Conservation (phyloP, 371 early-diverging fungal genomes). For the Mortierella sp. region DNA sequence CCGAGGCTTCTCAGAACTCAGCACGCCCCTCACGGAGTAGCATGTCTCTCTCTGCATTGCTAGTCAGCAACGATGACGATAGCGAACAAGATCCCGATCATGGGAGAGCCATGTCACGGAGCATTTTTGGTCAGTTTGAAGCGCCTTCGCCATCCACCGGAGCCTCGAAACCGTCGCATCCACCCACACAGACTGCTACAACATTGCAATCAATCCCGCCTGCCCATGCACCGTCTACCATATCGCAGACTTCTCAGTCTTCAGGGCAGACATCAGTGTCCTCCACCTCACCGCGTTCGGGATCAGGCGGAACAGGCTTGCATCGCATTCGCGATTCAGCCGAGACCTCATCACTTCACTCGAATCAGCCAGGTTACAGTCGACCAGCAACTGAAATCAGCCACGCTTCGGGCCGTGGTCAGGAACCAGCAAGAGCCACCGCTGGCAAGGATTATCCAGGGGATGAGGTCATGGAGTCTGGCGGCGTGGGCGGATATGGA, state of each 20-base stretch:
- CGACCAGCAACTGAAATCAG: background rate
- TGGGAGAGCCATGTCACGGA: conserved; percentile 12
- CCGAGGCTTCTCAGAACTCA: conserved; percentile 4
- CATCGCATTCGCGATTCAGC: conserved; percentile 7
- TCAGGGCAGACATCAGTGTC: background rate
- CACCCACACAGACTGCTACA: background rate
- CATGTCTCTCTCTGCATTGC: conserved; percentile 48
- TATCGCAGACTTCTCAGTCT: background rate
- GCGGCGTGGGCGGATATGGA: conserved; percentile 30
- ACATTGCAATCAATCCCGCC: conserved; percentile 1
- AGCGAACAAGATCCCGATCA: conserved; percentile 16
- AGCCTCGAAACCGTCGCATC: background rate
- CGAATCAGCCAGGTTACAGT: conserved; percentile 1
- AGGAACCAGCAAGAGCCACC: conserved; percentile 14
- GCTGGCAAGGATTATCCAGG: conserved; percentile 27
- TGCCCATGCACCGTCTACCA: conserved; percentile 1
- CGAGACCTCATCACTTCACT: background rate
- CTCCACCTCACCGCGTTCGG: conserved; percentile 8
- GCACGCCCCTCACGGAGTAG: conserved; percentile 35
- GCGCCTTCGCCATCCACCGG: background rate
- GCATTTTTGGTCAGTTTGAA: conserved; percentile 29
- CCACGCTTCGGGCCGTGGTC: conserved; percentile 11
- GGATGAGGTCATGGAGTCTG: conserved; percentile 52
- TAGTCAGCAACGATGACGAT: conserved; percentile 43
- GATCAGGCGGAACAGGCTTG: background rate